Base-by-base conservation (phyloP, 2,329 filamentous ascomycete genomes). In the Keithomyces neogunnii region DNA sequence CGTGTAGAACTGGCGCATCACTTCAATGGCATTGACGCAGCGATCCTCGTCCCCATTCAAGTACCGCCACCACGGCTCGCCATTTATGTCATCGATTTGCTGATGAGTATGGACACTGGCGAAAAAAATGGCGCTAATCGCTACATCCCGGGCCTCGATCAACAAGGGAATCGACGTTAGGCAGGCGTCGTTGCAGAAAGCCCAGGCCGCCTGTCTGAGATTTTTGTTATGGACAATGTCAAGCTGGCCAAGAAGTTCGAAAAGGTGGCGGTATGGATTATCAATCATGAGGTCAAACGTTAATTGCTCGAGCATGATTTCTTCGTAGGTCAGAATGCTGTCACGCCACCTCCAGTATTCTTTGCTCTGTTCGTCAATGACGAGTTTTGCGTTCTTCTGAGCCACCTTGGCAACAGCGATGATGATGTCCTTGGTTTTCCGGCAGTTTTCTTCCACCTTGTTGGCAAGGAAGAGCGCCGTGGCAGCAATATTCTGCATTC, bases 311-410 rank as follows among this genome's bases (percentile, higher is more conserved):
- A 99, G 78, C 73, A 99, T 86, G 43, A 92, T 75, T 65, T 97
- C 93, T 70, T 99, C 93, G 63, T 95, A 89, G 57, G 87, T 85
- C 11, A 97, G 74, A 52, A 99, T 95, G 53, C 86, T 93, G 65
- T 99, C 93, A 55, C 90, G 82, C 93, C 93, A 99, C 62, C 88
- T 83, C 93, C 93, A 99, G 66, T 93, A 99, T 64, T 99, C 93
- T 64, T 96, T 97, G 59, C 88, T 95, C 68, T 97, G 91, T 69
- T 97, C 93, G 65, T 99, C 93, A 49, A 97, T 88, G 50, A 92
- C 76, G 53, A 96, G 80, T 61, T 89, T 88, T 1, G 89, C 77
- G 60, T 97, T 92, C 72, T 99, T 97, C 68, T 96, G 90, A 31
- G 92, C 93, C 26, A 96, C 89, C 58, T 92, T 89, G 54, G 90